Evolutionary conservation across 1,284 basidiomycete genomes (phyloP), one percentile per base, ranked within the genome.

Genomic region (Cryptococcus sp.): DNA sequence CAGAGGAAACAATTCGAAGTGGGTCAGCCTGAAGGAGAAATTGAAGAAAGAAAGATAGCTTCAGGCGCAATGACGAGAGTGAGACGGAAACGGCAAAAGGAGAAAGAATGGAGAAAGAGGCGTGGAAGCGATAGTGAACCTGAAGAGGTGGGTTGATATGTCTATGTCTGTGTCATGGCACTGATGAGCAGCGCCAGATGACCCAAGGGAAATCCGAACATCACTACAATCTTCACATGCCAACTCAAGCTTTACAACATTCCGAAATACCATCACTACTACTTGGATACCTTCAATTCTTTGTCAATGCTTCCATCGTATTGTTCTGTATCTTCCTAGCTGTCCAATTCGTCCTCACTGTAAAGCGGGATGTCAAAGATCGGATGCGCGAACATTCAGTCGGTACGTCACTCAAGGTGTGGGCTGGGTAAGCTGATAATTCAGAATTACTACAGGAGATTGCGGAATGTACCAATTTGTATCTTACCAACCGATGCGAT

Each of bases 301-400:
- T 89, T 69, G 97, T 97, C 79, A 96, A 98, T 73, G 78, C 87
- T n/a, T 85, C 87, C 4, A 81, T 98, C 34, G 84, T 93, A 43
- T 66, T 88, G 31, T 79, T 92, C 45, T 87, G 91, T 67, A 77
- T 98, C 53, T 97, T 93, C 69, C 79, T 97, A 47, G 79, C 87
- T 39, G 76, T 91, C 40, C 84, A 87, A 67, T 88, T 96, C 72
- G 85, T 98, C 60, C 78, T 89, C 53, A 93, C 92, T 1, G 85
- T 98, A 24, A 87, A 91, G 63, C 82, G 83, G 45, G 94, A 98
- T 70, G 91, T 98, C 16, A 83, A 87, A 57, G 85, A 92, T 47
- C 85, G 89, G 37, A 86, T 97, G 59, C 81, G 84, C 18, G 90
- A 92, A 67, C 88, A 93, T 69, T 91, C 89, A 18, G 84, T 90